These are phyloP conservation scores for Lyophyllum shimeji DNA, from an alignment of 768 basidiomycete genomes.

Conservation along the genomic window DNA sequence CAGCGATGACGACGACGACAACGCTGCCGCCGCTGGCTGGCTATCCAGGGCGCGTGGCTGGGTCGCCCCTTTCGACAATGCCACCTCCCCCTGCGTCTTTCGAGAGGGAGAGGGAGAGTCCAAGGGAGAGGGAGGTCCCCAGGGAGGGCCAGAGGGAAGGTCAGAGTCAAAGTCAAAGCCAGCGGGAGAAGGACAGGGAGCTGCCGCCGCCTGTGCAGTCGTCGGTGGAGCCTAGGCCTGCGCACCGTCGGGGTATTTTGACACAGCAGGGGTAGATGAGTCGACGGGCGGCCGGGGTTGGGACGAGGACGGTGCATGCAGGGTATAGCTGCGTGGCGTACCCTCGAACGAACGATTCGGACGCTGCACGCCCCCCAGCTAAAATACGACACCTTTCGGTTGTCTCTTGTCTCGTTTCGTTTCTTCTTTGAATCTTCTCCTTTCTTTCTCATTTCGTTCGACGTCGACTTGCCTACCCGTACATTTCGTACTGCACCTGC, in stretches of 20 bases:
- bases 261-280: conserved; percentile 30
- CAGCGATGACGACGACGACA: too few relatives aligned
- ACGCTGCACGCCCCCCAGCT: background rate
- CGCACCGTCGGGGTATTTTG: conserved; percentile 35
- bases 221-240: conserved; percentile 39
- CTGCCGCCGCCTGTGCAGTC: conserved; percentile 47
- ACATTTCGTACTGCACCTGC: background rate
- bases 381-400: background rate
- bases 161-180: conserved; percentile 57
- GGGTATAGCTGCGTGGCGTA: background rate
- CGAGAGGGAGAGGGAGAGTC: conserved; percentile 56
- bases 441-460: background rate
- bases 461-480: background rate
- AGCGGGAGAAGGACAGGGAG: conserved; percentile 49
- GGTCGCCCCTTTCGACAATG: conserved; percentile 37
- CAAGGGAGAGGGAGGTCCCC: too few relatives aligned
- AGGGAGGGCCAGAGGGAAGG: conserved; percentile 38
- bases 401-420: background rate
- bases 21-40: conserved; percentile 31
- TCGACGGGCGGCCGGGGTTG: background rate
- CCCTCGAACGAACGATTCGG: background rate
- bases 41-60: conserved; percentile 31
- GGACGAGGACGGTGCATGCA: background rate
- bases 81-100: conserved; percentile 47
- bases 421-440: background rate